A percentile compares a stretch with the other conserved stretches of the same genome.
Conservation (phyloP, 139 green algal species). For the Chlamydomonas schloesseri region DNA sequence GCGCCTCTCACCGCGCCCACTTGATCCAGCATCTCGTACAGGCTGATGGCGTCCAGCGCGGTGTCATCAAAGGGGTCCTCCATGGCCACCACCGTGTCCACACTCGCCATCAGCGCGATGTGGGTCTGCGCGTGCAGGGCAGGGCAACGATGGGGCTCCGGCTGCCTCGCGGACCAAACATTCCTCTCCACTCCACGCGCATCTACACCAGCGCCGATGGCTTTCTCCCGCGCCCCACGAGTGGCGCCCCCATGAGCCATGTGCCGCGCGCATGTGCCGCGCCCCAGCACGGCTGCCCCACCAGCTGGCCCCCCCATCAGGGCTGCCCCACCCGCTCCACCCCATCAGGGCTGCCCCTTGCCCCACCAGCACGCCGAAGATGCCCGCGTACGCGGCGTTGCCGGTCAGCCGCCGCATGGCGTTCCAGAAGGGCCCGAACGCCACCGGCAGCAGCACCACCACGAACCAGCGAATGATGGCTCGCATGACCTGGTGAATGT, state of each 20-base stretch:
- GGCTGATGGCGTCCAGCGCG: conserved; percentile 47
- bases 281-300: no score
- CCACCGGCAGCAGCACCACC: conserved; percentile 41
- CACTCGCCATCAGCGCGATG: conserved; percentile 16
- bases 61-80: conserved; percentile 61
- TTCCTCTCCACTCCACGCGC: no score
- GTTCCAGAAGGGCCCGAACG: conserved; percentile 40
- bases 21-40: conserved; percentile 50
- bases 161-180: no score
- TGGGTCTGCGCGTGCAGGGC: conserved; percentile 20
- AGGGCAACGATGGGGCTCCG: neutral
- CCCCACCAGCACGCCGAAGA: conserved; percentile 33
- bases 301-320: no score
- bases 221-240: no score
- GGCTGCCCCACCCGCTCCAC: no score
- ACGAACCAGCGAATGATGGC: conserved; percentile 23
- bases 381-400: neutral
- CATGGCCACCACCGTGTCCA: conserved; percentile 41
- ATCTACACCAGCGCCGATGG: no score
- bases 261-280: no score
- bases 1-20: conserved; percentile 39
- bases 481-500: conserved; percentile 12
- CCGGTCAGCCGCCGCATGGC: neutral
- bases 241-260: no score
- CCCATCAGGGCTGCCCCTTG: no score